These are phyloP conservation scores for Fulvia fulva DNA, from an alignment of 2,329 filamentous ascomycete genomes.

Conservation along the genomic window DNA sequence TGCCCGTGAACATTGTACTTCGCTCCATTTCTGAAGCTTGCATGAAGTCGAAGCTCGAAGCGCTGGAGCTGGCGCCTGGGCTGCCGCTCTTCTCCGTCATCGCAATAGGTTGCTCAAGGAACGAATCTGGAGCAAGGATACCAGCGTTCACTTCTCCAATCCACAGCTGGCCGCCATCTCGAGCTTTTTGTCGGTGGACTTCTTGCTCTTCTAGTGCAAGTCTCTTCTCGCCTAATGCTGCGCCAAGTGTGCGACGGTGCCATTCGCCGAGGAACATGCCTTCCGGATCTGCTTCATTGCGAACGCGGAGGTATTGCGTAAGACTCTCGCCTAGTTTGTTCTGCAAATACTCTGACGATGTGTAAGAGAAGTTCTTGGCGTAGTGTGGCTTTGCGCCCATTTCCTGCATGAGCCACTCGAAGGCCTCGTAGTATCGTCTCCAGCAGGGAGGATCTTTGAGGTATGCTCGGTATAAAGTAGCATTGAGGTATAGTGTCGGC, in stretches of 20 bases:
- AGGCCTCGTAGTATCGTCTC: slow-evolving; percentile 78
- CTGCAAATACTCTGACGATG: slow-evolving; percentile 57
- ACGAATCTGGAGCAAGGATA: slow-evolving; percentile 27
- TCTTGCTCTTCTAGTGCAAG: slow-evolving; percentile 45
- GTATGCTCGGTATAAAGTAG: slow-evolving; percentile 83
- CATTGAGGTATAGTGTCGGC: slow-evolving; percentile 83
- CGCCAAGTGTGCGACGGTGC: slow-evolving; percentile 68
- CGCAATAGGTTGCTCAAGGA: slow-evolving; percentile 27
- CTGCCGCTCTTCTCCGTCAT: slow-evolving; percentile 13
- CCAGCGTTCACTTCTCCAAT: slow-evolving; percentile 23
- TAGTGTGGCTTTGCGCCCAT: slow-evolving; percentile 80
- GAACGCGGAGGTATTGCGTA: slow-evolving; percentile 62
- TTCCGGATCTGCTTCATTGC: slow-evolving; percentile 69
- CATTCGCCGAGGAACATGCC: slow-evolving; percentile 89
- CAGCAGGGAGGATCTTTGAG: slow-evolving; percentile 70
- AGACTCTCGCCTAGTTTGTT: slow-evolving; percentile 67
- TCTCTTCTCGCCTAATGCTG: slow-evolving; percentile 25
- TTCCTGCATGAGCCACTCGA: slow-evolving; percentile 86
- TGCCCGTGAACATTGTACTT: slow-evolving; percentile 24
- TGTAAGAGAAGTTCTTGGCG: slow-evolving; percentile 81
- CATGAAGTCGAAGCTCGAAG: slow-evolving; percentile 45
- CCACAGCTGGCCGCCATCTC: slow-evolving; percentile 44
- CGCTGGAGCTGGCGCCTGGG: slow-evolving; percentile 29
- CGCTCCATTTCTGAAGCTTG: slow-evolving; percentile 42
- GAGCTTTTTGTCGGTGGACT: slow-evolving; percentile 30